Conservation (phyloP, 495 filamentous ascomycete genomes). For the Chaetomium fimeti region DNA sequence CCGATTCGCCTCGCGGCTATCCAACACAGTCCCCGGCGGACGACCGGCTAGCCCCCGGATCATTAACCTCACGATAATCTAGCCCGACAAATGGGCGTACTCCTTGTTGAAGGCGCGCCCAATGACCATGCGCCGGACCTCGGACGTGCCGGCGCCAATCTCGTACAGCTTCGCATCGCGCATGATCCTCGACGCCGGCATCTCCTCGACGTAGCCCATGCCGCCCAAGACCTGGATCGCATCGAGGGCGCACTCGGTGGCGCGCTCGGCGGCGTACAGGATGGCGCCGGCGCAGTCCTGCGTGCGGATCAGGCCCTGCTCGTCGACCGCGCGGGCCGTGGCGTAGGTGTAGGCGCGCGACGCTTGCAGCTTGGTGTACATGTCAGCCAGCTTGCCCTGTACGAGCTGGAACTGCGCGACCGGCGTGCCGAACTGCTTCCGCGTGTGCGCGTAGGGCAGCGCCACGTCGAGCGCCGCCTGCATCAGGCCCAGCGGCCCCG, state of each 20-base stretch:
- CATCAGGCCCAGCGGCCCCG: conserved; percentile 93
- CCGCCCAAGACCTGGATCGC: conserved; percentile 94
- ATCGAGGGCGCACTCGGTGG: conserved; percentile 84
- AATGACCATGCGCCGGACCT: conserved; percentile 92
- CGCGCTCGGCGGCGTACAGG: conserved; percentile 88
- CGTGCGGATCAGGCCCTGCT: conserved; percentile 66
- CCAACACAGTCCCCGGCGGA: neutral
- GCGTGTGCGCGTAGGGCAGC: conserved; percentile 83
- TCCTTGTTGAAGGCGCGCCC: conserved; percentile 92
- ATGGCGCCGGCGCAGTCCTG: conserved; percentile 96
- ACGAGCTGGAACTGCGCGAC: conserved; percentile 93
- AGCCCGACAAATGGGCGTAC: conserved; percentile 54
- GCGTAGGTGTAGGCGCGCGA: conserved; percentile 75
- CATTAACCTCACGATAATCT: conserved; percentile 1
- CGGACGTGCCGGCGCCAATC: conserved; percentile 94
- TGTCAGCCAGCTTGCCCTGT: conserved; percentile 91
- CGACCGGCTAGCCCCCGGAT: neutral
- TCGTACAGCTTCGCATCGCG: conserved; percentile 86
- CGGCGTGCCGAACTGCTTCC: conserved; percentile 83
- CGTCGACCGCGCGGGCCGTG: conserved; percentile 74
- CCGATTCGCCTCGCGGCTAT: conserved; percentile 5
- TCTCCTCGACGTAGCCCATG: conserved; percentile 95
- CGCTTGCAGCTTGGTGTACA: conserved; percentile 91
- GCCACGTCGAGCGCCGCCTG: conserved; percentile 84
- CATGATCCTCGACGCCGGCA: conserved; percentile 80